These are phyloP conservation scores for Nicotiana otophora DNA, from an alignment of 257 asterid species.

Conservation along the genomic window DNA sequence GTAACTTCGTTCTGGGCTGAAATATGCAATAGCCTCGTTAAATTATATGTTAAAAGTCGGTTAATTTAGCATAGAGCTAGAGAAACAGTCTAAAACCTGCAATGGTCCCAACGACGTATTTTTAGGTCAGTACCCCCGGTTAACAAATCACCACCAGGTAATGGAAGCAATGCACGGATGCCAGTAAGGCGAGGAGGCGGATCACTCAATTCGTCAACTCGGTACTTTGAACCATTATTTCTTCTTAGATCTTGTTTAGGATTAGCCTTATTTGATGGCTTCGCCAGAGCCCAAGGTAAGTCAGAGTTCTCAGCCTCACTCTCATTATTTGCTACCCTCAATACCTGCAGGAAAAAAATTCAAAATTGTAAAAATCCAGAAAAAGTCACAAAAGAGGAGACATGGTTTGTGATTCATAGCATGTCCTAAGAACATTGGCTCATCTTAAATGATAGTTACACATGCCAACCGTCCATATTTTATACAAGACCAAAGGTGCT, in stretches of 20 bases:
- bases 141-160: conserved; percentile 95
- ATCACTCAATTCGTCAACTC: conserved; percentile 79
- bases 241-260: conserved; percentile 61
- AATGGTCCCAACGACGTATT: conserved; percentile 97
- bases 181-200: conserved; percentile 81
- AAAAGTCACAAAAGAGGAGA: not conserved
- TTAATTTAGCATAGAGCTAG: not conserved
- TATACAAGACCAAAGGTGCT: not conserved
- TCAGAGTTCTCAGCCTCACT: conserved; percentile 59
- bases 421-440: not conserved
- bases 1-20: conserved; percentile 91
- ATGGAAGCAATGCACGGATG: conserved; percentile 95
- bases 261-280: conserved; percentile 57
- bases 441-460: not conserved
- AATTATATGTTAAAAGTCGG: conserved; percentile 3
- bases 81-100: conserved; percentile 43
- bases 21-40: conserved; percentile 7
- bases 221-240: conserved; percentile 59
- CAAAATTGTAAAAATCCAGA: not conserved
- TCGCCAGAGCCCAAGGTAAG: conserved; percentile 71
- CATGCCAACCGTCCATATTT: not conserved
- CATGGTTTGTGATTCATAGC: not conserved
- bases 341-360: conserved; percentile 42
- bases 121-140: conserved; percentile 97
- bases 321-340: conserved; percentile 70